Base-by-base conservation (phyloP, 2,329 filamentous ascomycete genomes). In the Fusarium neocosmosporiellum region DNA sequence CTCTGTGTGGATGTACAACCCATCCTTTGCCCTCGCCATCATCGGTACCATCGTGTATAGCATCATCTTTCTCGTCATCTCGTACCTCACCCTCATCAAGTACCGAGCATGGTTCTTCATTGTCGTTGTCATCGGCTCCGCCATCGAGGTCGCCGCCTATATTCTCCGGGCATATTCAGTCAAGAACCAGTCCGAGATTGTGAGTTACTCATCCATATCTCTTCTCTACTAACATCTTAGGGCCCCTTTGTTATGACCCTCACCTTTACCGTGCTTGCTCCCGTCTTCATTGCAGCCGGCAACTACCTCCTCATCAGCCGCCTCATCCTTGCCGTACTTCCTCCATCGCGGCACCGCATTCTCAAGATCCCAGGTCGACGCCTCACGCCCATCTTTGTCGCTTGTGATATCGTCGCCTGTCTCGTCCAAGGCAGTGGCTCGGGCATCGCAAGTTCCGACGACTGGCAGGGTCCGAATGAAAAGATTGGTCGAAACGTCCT, bases 271-370 rank as follows among this genome's bases (percentile, higher is more conserved):
- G 83, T 87, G 14, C 79, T 88, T 43, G 84, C 86, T 0, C 86
- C 86, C 0, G 80, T 87, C 46, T 82, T 88, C 59, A 77, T 87
- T 57, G 85, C 85, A 18, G 86, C 86, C 1, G 85, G 84, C 2
- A 84, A 87, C 63, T 88, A 88, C 75, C 81, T 88, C 60, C 82
- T 88, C 53, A 83, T 88, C 59, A 85, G 84, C n/a, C 82, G 84
- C 14, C 77, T 88, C 7, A 84, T 86, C 62, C 76, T 81, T 13
- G 75, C 78, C 13, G 81, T 82, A 11, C 80, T 86, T 1, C 81
- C 81, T 2, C 64, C 70, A 0, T 68, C 75, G 0, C 75, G 76
- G 2, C 83, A 83, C 27, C 78, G 70, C 7, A 80, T 84, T 31
- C 80, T 84, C 48, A 79, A 77, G 7, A 79, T 85, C 24, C 78